Base-by-base conservation (phyloP, 1,284 basidiomycete species). In the Malassezia restricta region DNA sequence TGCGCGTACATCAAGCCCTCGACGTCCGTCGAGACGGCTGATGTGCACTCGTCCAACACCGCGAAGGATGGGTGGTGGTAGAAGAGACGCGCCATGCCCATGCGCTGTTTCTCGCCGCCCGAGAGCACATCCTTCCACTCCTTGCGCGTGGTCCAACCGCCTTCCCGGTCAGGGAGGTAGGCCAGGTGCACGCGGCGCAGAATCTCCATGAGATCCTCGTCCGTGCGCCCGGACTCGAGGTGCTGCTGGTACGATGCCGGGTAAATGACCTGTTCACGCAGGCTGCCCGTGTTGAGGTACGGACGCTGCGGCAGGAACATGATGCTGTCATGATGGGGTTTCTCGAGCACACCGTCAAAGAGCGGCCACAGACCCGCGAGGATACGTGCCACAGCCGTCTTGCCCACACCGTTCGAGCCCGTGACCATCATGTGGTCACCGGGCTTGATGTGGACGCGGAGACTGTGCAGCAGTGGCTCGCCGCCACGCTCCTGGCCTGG, bases 1-100 rank as follows among this genome's bases (percentile, higher is more conserved):
- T 87, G 83, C 68, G 92, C 85, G 76, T 95, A 96, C 87, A 98
- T 91, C 56, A 84, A 78, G 0, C 90, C 90, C 72, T 95, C 91
- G 17, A 95, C 89, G 68, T 96, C 92, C 51, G 87, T 89, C 8
- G 89, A 94, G 6, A 98, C 90, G 1, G 92, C 92, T 58, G 86
- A 89, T 5, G 91, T 95, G 75, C 88, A 92, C 73, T 96, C 91
- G 70, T 78, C 78, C 15, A 79, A 73, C 12, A 79, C 75, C n/a
- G 59, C 68, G 30, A 62, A 66, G 69, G 80, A 81, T 1, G 88
- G 88, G 40, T 77, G 75, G 71, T 88, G 87, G 74, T 87, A 90
- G 72, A 90, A 85, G 35, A 88, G 82, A 28, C 88, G 78, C 57
- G 42, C 51, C n/a, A 58, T 64, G n/a, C 66, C 64, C 63, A 68